Base-by-base conservation (phyloP, 2,329 filamentous ascomycete species). In the Diaporthe ilicicola region DNA sequence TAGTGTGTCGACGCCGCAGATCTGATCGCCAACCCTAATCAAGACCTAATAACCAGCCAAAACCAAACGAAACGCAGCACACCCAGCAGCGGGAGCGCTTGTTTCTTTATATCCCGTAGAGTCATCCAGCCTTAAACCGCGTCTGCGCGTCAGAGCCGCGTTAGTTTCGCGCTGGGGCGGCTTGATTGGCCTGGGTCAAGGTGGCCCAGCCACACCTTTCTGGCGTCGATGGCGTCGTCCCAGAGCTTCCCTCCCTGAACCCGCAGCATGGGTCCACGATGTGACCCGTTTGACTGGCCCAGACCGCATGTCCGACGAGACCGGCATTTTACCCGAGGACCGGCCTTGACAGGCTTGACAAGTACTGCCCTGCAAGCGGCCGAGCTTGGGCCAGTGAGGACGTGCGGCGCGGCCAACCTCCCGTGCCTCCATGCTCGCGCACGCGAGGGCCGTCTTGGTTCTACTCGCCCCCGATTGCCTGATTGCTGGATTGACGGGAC, bases 221-320 rank as follows among this genome's bases (percentile, higher is more conserved):
- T 27, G 29, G 4, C 24, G 19, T 44, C 22, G 56, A 59, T 24
- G 48, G 42, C 51, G 44, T 51, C 29, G 50, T 54, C 34, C 50
- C 53, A 69, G 34, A 62, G 19, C 46, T 46, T 34, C 48, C 34
- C 64, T 69, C 70, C 51, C 13, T 44, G 65, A 27, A 15, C 53
- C 50, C 42, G 42, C 66, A 68, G 53, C 66, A 68, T 56, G 48
- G 32, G 24, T 56, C 66, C 66, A 59, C 48, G 59, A 46, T 37
- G 15, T 22, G 22, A 42, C 51, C 24, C 42, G 50, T 62, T 59
- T 71, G 71, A 72, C 71, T 72, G 71, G 71, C 51, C 69, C 64
- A 72, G 71, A 72, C 69, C 64, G 68, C 71, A 70, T 65, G 66
- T 51, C 55, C 64, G 68, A 56, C 70, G 71, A 70, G 64, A 72